Evolutionary conservation across 345 rosid species (phyloP), one percentile per base, ranked within the genome.

Genomic region (Laguncularia racemosa): DNA sequence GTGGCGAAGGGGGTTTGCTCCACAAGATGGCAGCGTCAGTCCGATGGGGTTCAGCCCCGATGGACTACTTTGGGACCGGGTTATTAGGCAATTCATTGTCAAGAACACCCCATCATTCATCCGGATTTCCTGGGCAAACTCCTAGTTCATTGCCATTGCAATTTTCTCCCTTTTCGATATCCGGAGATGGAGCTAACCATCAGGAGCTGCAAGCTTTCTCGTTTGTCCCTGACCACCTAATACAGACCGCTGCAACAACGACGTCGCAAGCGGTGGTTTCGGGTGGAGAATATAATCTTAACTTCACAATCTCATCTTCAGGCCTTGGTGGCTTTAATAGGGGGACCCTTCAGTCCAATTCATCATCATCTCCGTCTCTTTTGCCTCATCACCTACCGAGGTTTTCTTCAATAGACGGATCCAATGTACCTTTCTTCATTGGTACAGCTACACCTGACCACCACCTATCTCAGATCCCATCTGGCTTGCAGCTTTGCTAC

Each of bases 321-420:
- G 70, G 70, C 64, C 69, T 65, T 46, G 75, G 82, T 46, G 66
- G 71, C 78, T 83, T 81, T 84, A 85, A 87, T 57, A 89, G 99
- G 99, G 97, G 99, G 97, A 87, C 99, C 99, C 99, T 93, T 93
- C 99, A 93, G 99, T 93, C 99, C 99, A 93, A 93, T 93, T 84
- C 95, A 50, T 63, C 81, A 63, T 83, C 91, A 55, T 63, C 79
- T 64, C 79, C 84, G 63, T 79, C 98, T 45, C 76, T 88, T 72
- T 76, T 81, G 48, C 79, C 84, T 62, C 77, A 70, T 66, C 78
- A 68, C 62, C 70, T 84, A 60, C 97, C 83, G 81, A 85, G 91
- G 95, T 82, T 74, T 71, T 68, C 86, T 53, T 54, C 76, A 44
- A 57, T 74, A 58, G 96, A 76, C 71, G 85, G 76, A 74, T 48